Evolutionary conservation across 768 basidiomycete genomes (phyloP), one percentile per base, ranked within the genome.

Genomic region (Suillus alpinus): DNA sequence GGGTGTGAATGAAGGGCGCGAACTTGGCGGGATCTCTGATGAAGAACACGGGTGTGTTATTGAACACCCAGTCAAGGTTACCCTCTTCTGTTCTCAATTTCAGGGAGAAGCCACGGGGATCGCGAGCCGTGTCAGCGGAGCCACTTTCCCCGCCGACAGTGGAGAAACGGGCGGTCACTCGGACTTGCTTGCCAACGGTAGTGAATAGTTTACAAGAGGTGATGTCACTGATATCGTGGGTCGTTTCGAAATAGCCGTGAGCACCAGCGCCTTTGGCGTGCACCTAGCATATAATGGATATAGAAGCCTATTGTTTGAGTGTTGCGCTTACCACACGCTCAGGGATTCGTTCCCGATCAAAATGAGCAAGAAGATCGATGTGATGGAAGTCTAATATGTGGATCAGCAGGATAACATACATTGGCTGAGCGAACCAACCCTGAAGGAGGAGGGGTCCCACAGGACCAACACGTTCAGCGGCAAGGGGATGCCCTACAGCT

Each of bases 311-410:
- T 6, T 6, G 53, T 37, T 29, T 36, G 47, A 39, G 41, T 31
- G 26, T 37, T 18, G 14, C 44, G 80, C 85, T 65, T 74, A 88
- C 94, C 65, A 92, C 89, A 75, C 94, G 92, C 81, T 96, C 94
- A 16, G 95, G 96, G 69, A 98, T 96, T 72, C 96, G 90, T 76
- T 97, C 95, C 62, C 92, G 88, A 73, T 93, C 92, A 68, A 95
- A 95, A 79, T 96, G 95, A 16, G 92, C 88, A 63, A 98, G 86
- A 53, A 90, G 80, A 76, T 94, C 93, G 70, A 95, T 88, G 75
- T 91, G 86, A 75, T 92, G 88, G 79, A 93, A 94, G 73, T 94
- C 92, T 91, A 62, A 59, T n/a, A 40, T 32, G 20, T 59, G 46
- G 59, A 65, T 70, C 44, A 73, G 61, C 32, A 57, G 59, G 62